These are phyloP conservation scores for Pseudopyrenochaeta lycopersici DNA, from an alignment of 2,329 filamentous ascomycete species.

Conservation along the genomic window DNA sequence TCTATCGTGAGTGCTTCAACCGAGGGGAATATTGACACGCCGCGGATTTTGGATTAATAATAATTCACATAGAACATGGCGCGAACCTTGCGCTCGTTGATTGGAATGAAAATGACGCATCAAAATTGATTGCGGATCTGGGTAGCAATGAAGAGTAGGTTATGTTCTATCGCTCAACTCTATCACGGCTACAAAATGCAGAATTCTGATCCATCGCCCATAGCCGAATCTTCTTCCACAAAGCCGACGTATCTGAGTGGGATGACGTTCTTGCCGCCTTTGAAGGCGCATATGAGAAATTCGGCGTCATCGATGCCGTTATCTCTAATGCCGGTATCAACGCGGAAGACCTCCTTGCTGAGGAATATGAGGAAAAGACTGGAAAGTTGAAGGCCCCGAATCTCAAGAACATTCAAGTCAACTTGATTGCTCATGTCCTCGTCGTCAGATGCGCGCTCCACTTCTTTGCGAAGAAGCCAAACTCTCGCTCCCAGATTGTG, in stretches of 20 bases:
- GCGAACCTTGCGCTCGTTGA: neutral
- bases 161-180: neutral
- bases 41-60: too few relatives aligned
- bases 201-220: neutral
- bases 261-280: neutral
- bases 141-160: neutral
- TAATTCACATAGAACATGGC: neutral
- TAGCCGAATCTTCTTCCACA: neutral
- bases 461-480: slow-evolving; percentile 2
- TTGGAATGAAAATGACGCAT: neutral
- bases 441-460: slow-evolving; percentile 12
- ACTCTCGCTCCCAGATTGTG: slow-evolving; percentile 8
- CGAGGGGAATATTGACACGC: too few relatives aligned
- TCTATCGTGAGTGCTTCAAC: too few relatives aligned
- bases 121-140: neutral
- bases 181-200: too few relatives aligned
- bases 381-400: slow-evolving; percentile 10
- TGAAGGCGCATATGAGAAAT: slow-evolving; percentile 1
- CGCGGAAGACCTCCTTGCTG: slow-evolving; percentile 7
- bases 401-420: slow-evolving; percentile 11
- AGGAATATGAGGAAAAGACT: slow-evolving; percentile 13
- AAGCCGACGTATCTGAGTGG: slow-evolving; percentile 1
- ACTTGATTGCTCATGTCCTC: slow-evolving; percentile 14
- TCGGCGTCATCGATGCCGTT: slow-evolving; percentile 11
- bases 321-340: slow-evolving; percentile 18